phyloP scores from a whole-genome alignment of 2,329 filamentous ascomycete genomes.

The Cladobotryum protrusum region DNA sequence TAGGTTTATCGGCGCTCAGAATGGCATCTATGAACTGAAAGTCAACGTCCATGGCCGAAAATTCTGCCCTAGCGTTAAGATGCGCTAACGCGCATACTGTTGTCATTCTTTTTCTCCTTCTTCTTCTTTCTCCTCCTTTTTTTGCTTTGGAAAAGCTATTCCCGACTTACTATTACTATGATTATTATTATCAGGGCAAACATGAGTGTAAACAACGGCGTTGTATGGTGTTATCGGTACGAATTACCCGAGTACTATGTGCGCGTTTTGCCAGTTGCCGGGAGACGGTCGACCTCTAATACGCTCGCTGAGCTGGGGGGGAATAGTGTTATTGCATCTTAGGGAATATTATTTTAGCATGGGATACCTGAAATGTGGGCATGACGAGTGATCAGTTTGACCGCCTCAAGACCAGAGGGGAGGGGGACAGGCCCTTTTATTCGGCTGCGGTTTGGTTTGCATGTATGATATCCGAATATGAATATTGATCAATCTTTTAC shows the following conservation, averaged over 20 bases:
- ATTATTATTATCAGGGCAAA: background rate
- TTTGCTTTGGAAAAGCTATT: background rate
- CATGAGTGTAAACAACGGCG: constrained; percentile 1
- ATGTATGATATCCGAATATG: constrained; percentile 8
- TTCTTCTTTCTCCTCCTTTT: background rate
- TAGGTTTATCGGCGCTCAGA: constrained; percentile 59
- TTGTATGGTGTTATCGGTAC: constrained; percentile 4
- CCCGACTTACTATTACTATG: background rate
- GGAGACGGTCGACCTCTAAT: too few relatives aligned
- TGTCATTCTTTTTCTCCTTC: background rate
- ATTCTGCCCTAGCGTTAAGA: constrained; percentile 47
- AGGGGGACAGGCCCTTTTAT: background rate
- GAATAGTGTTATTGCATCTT: background rate
- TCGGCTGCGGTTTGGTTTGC: background rate
- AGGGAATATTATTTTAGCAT: constrained; percentile 3
- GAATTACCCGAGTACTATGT: background rate
- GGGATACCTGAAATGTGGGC: constrained; percentile 4
- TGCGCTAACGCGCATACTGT: constrained; percentile 34
- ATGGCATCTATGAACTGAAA: constrained; percentile 69
- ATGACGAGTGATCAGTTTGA: background rate
- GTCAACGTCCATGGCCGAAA: constrained; percentile 59
- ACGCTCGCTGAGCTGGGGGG: background rate
- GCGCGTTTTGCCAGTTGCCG: background rate
- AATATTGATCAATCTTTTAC: background rate
- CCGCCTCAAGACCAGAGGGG: background rate